A percentile compares a stretch with the other conserved stretches of the same genome.
Conservation (phyloP, 1,284 basidiomycete species). For the Boletus austroedulis region DNA sequence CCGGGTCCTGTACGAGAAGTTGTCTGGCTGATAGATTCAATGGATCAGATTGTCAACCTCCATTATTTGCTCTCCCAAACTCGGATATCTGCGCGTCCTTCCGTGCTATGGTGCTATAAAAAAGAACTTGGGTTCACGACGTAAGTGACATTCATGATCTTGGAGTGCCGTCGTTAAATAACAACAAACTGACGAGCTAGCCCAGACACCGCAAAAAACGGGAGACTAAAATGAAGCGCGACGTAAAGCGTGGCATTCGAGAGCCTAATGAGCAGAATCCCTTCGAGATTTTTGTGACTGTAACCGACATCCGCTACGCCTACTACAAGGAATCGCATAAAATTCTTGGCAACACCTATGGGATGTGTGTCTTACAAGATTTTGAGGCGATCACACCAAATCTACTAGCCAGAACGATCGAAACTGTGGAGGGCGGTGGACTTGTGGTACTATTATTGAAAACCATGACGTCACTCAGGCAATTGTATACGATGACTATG, state of each 20-base stretch:
- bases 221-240: constrained; percentile 91
- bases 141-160: constrained; percentile 41
- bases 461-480: constrained; percentile 92
- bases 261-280: constrained; percentile 96
- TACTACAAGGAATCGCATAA: constrained; percentile 96
- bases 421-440: constrained; percentile 98
- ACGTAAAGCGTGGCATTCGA: constrained; percentile 89
- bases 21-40: neutral
- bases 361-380: constrained; percentile 97
- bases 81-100: constrained; percentile 83
- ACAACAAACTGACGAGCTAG: constrained; percentile 30
- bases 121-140: constrained; percentile 94
- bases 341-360: constrained; percentile 96
- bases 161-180: neutral
- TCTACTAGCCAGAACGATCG: constrained; percentile 93
- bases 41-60: constrained; percentile 82
- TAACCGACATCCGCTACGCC: constrained; percentile 99
- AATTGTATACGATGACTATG: constrained; percentile 97
- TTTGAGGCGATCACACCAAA: constrained; percentile 99
- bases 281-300: constrained; percentile 97
- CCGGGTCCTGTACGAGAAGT: constrained; percentile 13
- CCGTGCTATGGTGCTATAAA: constrained; percentile 96
- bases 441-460: constrained; percentile 90
- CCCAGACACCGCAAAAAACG: constrained; percentile 92
- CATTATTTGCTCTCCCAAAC: constrained; percentile 94